Evolutionary conservation across 352 stramenopile genomes (phyloP).

Genomic region (Globisporangium barbulae): DNA sequence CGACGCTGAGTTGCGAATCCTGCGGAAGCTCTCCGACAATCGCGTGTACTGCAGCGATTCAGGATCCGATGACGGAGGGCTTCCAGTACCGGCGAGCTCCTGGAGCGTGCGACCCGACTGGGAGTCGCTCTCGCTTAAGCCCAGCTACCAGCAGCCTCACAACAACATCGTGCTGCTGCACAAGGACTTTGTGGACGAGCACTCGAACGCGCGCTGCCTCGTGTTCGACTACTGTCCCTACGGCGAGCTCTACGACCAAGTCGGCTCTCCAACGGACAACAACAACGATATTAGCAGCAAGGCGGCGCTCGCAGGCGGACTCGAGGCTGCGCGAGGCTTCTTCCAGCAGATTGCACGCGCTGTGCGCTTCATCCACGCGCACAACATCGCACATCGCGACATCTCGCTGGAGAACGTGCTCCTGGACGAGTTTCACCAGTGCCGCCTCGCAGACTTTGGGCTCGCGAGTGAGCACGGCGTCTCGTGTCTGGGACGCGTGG

Average conservation of each 20-base stretch:
- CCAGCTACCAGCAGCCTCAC: neutral
- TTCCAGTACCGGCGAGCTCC: neutral
- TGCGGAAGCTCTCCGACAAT: slow-evolving; percentile 37
- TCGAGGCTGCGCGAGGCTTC: slow-evolving; percentile 27
- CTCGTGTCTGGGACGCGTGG: slow-evolving; percentile 38
- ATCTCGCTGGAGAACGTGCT: slow-evolving; percentile 70
- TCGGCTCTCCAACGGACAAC: slow-evolving; percentile 3
- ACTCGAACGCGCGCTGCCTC: slow-evolving; percentile 42
- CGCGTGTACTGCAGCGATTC: slow-evolving; percentile 14
- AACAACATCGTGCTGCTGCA: slow-evolving; percentile 40
- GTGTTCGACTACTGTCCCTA: slow-evolving; percentile 64
- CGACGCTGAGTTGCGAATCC: slow-evolving; percentile 35
- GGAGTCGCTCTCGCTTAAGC: slow-evolving; percentile 9
- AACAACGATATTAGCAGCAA: neutral
- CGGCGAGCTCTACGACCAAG: slow-evolving; percentile 53
- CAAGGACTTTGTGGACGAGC: slow-evolving; percentile 48
- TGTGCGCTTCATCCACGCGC: slow-evolving; percentile 45
- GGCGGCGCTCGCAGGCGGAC: slow-evolving; percentile 13
- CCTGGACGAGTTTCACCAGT: slow-evolving; percentile 38
- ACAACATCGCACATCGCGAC: slow-evolving; percentile 58
- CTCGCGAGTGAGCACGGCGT: slow-evolving; percentile 38
- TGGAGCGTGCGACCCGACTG: slow-evolving; percentile 30
- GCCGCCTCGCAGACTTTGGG: slow-evolving; percentile 54
- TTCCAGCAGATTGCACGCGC: slow-evolving; percentile 52
- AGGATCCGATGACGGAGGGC: neutral